Evolutionary conservation across 306 rosid genomes (phyloP).

Genomic region (Coriaria nepalensis): DNA sequence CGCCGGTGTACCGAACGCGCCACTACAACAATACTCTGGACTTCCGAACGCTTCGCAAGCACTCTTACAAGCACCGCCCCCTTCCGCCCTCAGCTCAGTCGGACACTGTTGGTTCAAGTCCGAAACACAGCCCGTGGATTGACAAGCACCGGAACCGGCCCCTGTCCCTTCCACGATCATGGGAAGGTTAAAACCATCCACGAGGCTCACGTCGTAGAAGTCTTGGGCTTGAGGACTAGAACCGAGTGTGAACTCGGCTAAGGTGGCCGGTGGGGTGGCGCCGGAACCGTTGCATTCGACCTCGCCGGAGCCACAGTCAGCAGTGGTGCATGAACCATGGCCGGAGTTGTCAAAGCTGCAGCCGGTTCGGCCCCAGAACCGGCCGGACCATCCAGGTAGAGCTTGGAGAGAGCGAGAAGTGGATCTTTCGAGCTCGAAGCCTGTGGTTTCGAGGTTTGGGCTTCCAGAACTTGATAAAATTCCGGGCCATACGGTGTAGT

Average conservation of each 20-base stretch:
- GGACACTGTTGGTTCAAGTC: slow-evolving; percentile 45
- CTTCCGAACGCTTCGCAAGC: slow-evolving; percentile 52
- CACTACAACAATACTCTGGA: slow-evolving; percentile 54
- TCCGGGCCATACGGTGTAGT: slow-evolving; percentile 60
- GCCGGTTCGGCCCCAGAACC: slow-evolving; percentile 60
- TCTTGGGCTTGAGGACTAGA: slow-evolving; percentile 39
- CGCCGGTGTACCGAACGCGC: slow-evolving; percentile 31
- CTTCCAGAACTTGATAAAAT: slow-evolving; percentile 31
- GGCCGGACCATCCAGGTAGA: slow-evolving; percentile 59
- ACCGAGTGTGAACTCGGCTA: slow-evolving; percentile 64
- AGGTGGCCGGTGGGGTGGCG: slow-evolving; percentile 51
- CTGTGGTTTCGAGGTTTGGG: slow-evolving; percentile 41
- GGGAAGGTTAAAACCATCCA: slow-evolving; percentile 53
- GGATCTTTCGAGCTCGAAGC: slow-evolving; percentile 32
- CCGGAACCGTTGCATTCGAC: slow-evolving; percentile 41
- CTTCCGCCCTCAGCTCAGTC: slow-evolving; percentile 27
- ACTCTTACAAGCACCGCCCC: slow-evolving; percentile 46
- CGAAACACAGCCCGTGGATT: slow-evolving; percentile 35
- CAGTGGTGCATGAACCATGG: slow-evolving; percentile 36
- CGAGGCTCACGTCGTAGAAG: slow-evolving; percentile 61
- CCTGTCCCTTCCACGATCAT: slow-evolving; percentile 39
- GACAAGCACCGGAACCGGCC: slow-evolving; percentile 37
- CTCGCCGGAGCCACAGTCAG: slow-evolving; percentile 47
- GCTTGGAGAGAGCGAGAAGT: slow-evolving; percentile 36
- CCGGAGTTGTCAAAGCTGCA: slow-evolving; percentile 43